These are phyloP conservation scores for Daldinia decipiens DNA, from an alignment of 495 filamentous ascomycete genomes.

Conservation along the genomic window DNA sequence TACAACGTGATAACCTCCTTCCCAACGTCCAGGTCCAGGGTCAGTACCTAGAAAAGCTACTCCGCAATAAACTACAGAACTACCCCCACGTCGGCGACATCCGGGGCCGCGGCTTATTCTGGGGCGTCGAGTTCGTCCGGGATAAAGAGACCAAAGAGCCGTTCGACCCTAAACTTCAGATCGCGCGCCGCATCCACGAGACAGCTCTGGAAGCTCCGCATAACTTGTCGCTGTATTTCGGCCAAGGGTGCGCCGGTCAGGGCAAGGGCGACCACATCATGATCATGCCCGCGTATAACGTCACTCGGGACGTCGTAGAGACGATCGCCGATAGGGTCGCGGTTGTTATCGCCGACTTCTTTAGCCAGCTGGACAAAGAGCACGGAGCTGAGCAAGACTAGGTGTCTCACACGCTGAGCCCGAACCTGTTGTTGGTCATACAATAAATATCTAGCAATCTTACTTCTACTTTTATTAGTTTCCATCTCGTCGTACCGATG, in stretches of 20 bases:
- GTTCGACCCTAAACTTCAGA: slow-evolving; percentile 55
- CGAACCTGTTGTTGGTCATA: background rate
- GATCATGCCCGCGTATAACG: slow-evolving; percentile 78
- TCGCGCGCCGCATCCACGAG: slow-evolving; percentile 63
- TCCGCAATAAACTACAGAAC: slow-evolving; percentile 55
- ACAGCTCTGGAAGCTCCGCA: slow-evolving; percentile 62
- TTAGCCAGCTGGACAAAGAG: slow-evolving; percentile 21
- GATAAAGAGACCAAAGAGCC: slow-evolving; percentile 59
- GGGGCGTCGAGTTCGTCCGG: slow-evolving; percentile 68
- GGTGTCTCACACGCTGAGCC: background rate
- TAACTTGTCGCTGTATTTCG: slow-evolving; percentile 75
- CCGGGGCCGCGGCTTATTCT: slow-evolving; percentile 71
- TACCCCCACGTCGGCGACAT: slow-evolving; percentile 72
- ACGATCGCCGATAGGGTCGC: slow-evolving; percentile 54
- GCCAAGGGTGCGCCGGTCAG: slow-evolving; percentile 73
- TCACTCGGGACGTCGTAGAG: slow-evolving; percentile 69
- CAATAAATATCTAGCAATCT: no score
- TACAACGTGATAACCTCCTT: slow-evolving; percentile 64
- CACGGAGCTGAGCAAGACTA: background rate
- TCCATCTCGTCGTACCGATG: background rate
- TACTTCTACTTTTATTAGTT: background rate
- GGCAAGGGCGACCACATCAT: slow-evolving; percentile 78
- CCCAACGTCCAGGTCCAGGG: slow-evolving; percentile 65
- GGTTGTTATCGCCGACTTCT: slow-evolving; percentile 25
- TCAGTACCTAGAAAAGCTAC: slow-evolving; percentile 54